These are phyloP conservation scores for Epichloe elymi DNA, from an alignment of 2,329 filamentous ascomycete genomes.

Conservation along the genomic window DNA sequence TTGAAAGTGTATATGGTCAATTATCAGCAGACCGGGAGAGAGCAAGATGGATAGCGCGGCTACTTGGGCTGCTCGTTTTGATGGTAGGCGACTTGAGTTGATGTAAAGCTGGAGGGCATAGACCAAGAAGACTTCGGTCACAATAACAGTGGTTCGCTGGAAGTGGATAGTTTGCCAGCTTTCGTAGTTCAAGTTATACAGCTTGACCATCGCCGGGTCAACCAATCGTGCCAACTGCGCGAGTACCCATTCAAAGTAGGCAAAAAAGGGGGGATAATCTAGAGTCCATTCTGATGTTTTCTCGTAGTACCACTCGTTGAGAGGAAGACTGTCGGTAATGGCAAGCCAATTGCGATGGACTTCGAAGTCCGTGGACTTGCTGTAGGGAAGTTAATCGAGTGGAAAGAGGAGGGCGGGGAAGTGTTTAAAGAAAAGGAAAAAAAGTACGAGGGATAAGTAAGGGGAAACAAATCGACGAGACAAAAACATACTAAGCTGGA, in stretches of 20 bases:
- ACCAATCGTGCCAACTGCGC: conserved; percentile 66
- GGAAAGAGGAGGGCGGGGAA: not conserved
- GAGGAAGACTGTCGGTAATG: conserved; percentile 77
- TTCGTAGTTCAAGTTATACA: conserved; percentile 72
- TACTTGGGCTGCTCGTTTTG: conserved; percentile 69
- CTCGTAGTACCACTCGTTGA: conserved; percentile 91
- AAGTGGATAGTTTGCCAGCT: conserved; percentile 94
- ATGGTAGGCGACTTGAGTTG: conserved; percentile 49
- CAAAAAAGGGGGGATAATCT: conserved; percentile 93
- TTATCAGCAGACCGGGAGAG: conserved; percentile 86
- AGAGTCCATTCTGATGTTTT: conserved; percentile 98
- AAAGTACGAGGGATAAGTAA: not conserved
- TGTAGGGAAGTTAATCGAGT: conserved; percentile 23
- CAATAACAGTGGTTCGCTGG: conserved; percentile 76
- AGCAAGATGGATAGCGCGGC: conserved; percentile 80
- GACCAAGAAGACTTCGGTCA: conserved; percentile 71
- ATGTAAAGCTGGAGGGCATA: conserved; percentile 75
- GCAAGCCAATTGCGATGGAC: conserved; percentile 98
- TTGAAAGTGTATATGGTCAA: conserved; percentile 97
- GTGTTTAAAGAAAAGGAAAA: not conserved
- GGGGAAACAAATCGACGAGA: not conserved
- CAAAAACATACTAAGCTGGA: conserved; percentile 72
- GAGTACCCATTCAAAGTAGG: conserved; percentile 88
- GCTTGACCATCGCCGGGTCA: conserved; percentile 69
- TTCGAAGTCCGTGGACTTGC: conserved; percentile 98